A percentile compares a stretch with the other conserved stretches of the same genome.
phyloP scores from a whole-genome alignment of 257 asterid species.

The Avicennia marina region DNA sequence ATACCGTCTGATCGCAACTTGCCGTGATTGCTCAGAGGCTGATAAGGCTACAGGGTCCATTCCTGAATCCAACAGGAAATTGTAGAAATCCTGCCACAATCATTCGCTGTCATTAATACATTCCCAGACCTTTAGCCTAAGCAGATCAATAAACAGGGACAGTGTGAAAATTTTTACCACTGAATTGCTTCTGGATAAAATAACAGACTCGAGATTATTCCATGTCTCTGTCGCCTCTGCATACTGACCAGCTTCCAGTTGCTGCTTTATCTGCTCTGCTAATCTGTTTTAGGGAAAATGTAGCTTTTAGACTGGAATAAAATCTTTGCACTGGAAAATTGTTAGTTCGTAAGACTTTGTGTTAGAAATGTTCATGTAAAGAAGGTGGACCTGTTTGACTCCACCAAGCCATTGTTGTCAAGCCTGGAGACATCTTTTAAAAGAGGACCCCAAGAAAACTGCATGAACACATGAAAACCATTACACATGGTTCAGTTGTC shows the following conservation, averaged over 20 bases:
- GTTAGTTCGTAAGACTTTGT: not conserved
- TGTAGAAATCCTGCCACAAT: conserved; percentile 70
- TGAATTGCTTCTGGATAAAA: conserved; percentile 40
- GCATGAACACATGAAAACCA: conserved; percentile 25
- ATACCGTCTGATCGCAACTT: conserved; percentile 41
- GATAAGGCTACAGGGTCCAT: conserved; percentile 59
- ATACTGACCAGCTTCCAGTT: conserved; percentile 44
- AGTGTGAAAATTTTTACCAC: conserved; percentile 45
- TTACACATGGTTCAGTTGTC: conserved; percentile 9
- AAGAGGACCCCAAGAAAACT: conserved; percentile 98
- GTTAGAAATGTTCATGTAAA: not conserved
- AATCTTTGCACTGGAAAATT: not conserved
- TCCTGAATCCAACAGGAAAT: conserved; percentile 66
- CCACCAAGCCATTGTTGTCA: conserved; percentile 52
- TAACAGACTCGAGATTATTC: conserved; percentile 47
- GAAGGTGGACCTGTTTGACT: conserved; percentile 64
- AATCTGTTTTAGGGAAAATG: conserved; percentile 41
- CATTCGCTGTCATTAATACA: too few species aligned
- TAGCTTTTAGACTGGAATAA: conserved; percentile 3
- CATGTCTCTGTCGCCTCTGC: conserved; percentile 64
- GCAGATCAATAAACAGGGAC: too few species aligned
- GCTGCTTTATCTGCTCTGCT: conserved; percentile 50
- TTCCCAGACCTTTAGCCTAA: not conserved
- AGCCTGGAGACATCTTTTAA: conserved; percentile 81
- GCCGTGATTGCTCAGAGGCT: conserved; percentile 44